Evolutionary conservation across 345 rosid species (phyloP), one percentile per base, ranked within the genome.

Genomic region (Gynandropsis gynandra): DNA sequence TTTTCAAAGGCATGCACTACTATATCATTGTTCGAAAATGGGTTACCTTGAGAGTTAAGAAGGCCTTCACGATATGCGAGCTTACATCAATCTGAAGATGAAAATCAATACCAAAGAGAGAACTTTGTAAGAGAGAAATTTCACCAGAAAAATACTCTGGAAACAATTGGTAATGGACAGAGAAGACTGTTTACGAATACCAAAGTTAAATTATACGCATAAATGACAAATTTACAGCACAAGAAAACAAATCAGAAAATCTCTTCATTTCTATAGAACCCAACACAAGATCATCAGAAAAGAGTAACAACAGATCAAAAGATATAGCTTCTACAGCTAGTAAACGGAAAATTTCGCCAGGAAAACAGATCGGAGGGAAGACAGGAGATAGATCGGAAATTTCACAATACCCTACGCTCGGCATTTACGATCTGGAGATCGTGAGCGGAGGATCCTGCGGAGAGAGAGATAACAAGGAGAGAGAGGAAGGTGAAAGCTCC

Each of bases 61-160:
- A 93, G 60, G 79, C 80, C 69, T 73, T 85, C 37, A 88, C 75
- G 59, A 93, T 83, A 51, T 93, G 99, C 0, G 96, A 78, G 64
- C 69, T 74, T 75, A 88, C 69, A 77, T 93, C 99, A 62, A 92
- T 88, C 99, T 92, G 95, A 78, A 70, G 13, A 66, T 34, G 50
- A 40, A 53, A 69, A 62, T 29, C 59, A 59, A 50, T 4, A 20
- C 37, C 51, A 58, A 59, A 53, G 42, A 42, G 15, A 16, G 6
- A 46, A 15, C n/a, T 14, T 17, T 37, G 58, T 8, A 21, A 16
- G 16, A 37, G 5, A 36, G 17, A 41, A 46, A 16, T 47, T 9
- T 40, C 38, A 46, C 2, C 20, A 12, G 9, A 61, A 40, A 16
- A 33, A 13, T 21, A 59, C 27, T n/a, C 12, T 59, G 64, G 12